These are phyloP conservation scores for Populus tomentosa DNA, from an alignment of 441 rosid species.

Conservation along the genomic window DNA sequence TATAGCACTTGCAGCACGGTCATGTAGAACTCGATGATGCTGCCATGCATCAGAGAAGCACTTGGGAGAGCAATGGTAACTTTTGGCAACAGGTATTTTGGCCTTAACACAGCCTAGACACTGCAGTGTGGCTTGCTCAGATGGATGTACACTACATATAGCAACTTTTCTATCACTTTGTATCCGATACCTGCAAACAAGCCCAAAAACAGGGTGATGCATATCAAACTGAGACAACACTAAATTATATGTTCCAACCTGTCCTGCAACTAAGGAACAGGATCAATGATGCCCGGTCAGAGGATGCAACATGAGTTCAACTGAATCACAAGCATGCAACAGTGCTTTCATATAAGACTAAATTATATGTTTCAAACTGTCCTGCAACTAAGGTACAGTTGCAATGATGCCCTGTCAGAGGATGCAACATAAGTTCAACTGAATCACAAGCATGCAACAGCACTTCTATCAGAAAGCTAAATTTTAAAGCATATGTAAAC, in stretches of 20 bases:
- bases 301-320: neutral
- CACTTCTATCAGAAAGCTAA: neutral
- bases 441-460: neutral
- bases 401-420: conserved; percentile 3
- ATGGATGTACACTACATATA: conserved; percentile 87
- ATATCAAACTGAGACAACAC: neutral
- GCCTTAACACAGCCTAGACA: conserved; percentile 94
- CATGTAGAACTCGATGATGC: conserved; percentile 93
- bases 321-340: neutral
- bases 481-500: neutral
- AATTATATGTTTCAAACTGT: neutral
- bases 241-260: too few species aligned
- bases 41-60: conserved; percentile 99
- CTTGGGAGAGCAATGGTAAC: conserved; percentile 93
- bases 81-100: conserved; percentile 69
- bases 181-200: conserved; percentile 75
- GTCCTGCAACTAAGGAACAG: too few species aligned
- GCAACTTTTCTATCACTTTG: conserved; percentile 94
- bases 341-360: neutral
- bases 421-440: neutral
- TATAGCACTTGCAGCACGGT: conserved; percentile 83
- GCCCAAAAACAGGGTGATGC: conserved; percentile 1
- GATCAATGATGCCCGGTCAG: neutral
- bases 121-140: conserved; percentile 92
- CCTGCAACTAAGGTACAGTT: conserved; percentile 1